Conservation (phyloP, 768 basidiomycete genomes). For the Mycena belliarum region DNA sequence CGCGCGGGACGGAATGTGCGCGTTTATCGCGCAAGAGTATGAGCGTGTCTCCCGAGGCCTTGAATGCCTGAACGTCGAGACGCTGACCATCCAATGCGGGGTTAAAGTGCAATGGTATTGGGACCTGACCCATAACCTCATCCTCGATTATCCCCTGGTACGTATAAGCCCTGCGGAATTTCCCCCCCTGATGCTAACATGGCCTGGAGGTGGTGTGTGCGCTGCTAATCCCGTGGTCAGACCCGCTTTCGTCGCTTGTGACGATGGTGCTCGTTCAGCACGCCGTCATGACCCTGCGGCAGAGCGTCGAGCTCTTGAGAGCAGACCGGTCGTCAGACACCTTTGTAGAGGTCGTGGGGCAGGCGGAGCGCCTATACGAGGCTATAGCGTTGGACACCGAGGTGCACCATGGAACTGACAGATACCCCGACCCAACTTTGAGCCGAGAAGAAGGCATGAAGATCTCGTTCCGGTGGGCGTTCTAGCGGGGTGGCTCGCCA, state of each 20-base stretch:
- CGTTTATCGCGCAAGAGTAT: slow-evolving; percentile 25
- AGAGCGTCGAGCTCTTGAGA: slow-evolving; percentile 13
- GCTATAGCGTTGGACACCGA: background rate
- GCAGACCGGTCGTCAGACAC: background rate
- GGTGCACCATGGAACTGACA: background rate
- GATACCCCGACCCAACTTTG: slow-evolving; percentile 1
- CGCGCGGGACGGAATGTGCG: slow-evolving; percentile 19
- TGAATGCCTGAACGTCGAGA: slow-evolving; percentile 18
- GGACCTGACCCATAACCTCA: slow-evolving; percentile 25
- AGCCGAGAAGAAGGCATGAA: slow-evolving; percentile 13
- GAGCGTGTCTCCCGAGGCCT: slow-evolving; percentile 20
- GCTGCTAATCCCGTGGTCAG: slow-evolving; percentile 20
- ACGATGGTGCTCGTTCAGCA: slow-evolving; percentile 31
- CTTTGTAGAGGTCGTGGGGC: slow-evolving; percentile 1
- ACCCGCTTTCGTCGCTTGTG: slow-evolving; percentile 28
- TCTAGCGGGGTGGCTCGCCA: background rate
- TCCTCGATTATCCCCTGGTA: slow-evolving; percentile 29
- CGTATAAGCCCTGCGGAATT: background rate
- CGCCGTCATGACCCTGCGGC: slow-evolving; percentile 12
- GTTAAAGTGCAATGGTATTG: slow-evolving; percentile 30
- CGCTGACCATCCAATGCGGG: background rate
- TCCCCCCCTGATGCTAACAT: background rate
- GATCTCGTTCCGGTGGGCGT: slow-evolving; percentile 13
- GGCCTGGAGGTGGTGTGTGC: slow-evolving; percentile 26
- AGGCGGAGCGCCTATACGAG: slow-evolving; percentile 13